Evolutionary conservation across 31 red algal genomes (phyloP), one percentile per base, ranked within the genome.

Genomic region (Odonthalia washingtoniensis): DNA sequence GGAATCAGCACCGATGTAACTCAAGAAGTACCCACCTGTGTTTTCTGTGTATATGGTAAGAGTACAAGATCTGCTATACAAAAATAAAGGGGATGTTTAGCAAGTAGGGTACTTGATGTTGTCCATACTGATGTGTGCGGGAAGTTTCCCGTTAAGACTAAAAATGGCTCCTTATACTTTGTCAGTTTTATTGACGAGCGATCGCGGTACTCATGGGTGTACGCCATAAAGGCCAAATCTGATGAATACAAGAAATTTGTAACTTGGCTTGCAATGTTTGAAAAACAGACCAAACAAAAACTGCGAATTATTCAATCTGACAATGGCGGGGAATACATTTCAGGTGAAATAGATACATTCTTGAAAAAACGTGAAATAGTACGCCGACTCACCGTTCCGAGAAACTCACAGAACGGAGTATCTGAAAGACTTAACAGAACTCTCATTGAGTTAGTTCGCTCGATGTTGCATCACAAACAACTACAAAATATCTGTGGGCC

Each of bases 171-270:
- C 34, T 17, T 30, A 65, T 81, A 81, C 77, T 81, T 81, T 81
- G 77, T 81, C 16, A 81, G 45, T 21, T 81, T 81, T 65, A 35
- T 65, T 81, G 77, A 81, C 57, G 77, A n/a, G 14, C 27, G 12
- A 5, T 28, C 77, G 12, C 6, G 49, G 14, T 65, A 66, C 26
- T 26, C 4, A 9, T 65, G 16, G 44, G 26, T 81, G 6, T 65
- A n/a, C n/a, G n/a, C n/a, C n/a, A n/a, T n/a, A n/a, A n/a, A n/a
- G n/a, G n/a, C n/a, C n/a, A n/a, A n/a, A 40, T 26, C 21, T 6
- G 52, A 81, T 17, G 77, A 65, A 65, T 65, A 27, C 17, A 46
- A 40, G 17, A 30, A 28, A 27, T 81, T 81, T 32, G 64, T 6
- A 49, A 62, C n/a, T 5, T 81, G 24, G 21, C 17, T 14, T 77